Conservation (phyloP, 257 asterid genomes). For the Solanum corneliomulleri region DNA sequence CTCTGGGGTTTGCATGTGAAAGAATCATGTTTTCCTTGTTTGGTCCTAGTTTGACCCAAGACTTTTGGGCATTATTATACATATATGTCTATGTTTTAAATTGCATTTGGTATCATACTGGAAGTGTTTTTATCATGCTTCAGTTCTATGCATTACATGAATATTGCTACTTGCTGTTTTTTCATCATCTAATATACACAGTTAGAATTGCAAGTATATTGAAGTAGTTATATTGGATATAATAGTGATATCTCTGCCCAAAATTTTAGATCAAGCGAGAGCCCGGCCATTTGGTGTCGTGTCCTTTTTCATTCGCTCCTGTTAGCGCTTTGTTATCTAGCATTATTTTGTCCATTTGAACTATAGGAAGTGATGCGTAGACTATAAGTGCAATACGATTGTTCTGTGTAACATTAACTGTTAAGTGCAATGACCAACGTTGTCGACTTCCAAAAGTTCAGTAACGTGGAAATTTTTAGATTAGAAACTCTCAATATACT, state of each 20-base stretch:
- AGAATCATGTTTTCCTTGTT: slow-evolving; percentile 6
- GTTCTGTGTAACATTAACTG: neutral
- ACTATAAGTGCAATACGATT: neutral
- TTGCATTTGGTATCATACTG: neutral
- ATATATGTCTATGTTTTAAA: neutral
- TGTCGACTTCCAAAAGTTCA: neutral
- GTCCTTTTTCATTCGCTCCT: neutral
- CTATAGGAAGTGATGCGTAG: neutral
- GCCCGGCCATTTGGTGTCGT: neutral
- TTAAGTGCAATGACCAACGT: neutral
- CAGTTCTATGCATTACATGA: neutral
- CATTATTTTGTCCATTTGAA: neutral
- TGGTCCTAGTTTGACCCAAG: neutral
- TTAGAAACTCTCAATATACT: neutral
- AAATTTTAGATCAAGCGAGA: neutral
- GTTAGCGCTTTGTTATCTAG: neutral
- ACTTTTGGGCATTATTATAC: neutral
- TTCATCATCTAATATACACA: neutral
- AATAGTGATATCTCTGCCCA: neutral
- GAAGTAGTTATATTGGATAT: neutral
- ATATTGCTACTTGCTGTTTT: neutral
- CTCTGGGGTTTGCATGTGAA: neutral
- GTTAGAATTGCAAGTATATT: neutral
- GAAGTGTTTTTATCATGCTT: neutral
- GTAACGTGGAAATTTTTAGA: neutral